phyloP scores from a whole-genome alignment of 352 stramenopile genomes.

The Phytophthora sansomeana region DNA sequence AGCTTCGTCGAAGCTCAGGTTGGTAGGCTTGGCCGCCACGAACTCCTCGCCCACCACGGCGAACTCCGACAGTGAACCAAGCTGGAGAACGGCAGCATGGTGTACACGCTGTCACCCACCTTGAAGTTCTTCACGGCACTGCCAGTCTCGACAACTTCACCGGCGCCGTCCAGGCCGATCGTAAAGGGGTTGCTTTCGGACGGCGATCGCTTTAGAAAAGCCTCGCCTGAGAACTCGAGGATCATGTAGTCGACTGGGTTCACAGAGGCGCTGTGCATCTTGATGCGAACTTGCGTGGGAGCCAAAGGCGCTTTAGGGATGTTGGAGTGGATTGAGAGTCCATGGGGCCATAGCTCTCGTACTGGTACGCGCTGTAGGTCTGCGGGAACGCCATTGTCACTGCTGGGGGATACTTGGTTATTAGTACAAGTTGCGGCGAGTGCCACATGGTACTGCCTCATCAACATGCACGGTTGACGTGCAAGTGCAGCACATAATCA shows the following conservation, averaged over 20 bases:
- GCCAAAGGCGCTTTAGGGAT: slow-evolving; percentile 14
- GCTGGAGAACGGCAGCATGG: slow-evolving; percentile 27
- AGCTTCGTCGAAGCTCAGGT: slow-evolving; percentile 51
- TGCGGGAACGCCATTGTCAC: slow-evolving; percentile 17
- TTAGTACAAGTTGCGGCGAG: neutral
- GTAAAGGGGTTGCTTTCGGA: slow-evolving; percentile 22
- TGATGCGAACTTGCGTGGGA: slow-evolving; percentile 52
- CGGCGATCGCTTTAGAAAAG: slow-evolving; percentile 25
- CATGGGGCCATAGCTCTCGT: slow-evolving; percentile 31
- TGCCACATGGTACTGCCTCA: neutral
- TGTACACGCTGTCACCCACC: slow-evolving; percentile 41
- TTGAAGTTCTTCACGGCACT: slow-evolving; percentile 17
- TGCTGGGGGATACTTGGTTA: neutral
- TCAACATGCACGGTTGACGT: neutral
- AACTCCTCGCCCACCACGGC: slow-evolving; percentile 35
- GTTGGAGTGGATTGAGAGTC: slow-evolving; percentile 25
- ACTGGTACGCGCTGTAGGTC: slow-evolving; percentile 36
- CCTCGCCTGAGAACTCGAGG: slow-evolving; percentile 19
- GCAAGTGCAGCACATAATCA: too few relatives aligned
- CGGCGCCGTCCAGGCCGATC: slow-evolving; percentile 36
- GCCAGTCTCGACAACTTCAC: slow-evolving; percentile 36
- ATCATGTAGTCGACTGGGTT: slow-evolving; percentile 48
- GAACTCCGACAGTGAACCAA: slow-evolving; percentile 50
- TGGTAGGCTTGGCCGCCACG: slow-evolving; percentile 54
- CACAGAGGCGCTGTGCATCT: slow-evolving; percentile 49